phyloP scores from a whole-genome alignment of 306 rosid genomes.

The Ziziphus jujuba region DNA sequence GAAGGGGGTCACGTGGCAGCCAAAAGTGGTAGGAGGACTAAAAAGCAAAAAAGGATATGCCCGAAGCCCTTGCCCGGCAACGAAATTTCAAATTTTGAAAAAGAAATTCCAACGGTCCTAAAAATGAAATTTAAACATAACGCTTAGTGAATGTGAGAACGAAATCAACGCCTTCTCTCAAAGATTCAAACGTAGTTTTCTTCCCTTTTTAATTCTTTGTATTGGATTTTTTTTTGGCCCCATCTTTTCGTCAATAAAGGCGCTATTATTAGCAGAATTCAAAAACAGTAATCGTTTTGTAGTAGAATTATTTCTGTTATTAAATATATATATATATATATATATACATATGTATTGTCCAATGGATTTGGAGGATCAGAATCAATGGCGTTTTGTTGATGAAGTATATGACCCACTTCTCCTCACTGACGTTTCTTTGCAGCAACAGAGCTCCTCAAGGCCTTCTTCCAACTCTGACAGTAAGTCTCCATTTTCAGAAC shows the following conservation, averaged over 20 bases:
- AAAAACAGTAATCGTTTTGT: slow-evolving; percentile 35
- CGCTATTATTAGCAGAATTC: slow-evolving; percentile 27
- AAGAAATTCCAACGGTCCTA: slow-evolving; percentile 49
- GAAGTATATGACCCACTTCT: slow-evolving; percentile 57
- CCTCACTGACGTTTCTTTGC: slow-evolving; percentile 52
- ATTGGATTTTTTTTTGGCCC: not conserved
- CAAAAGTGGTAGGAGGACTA: not conserved
- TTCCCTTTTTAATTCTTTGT: not conserved
- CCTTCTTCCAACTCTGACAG: slow-evolving; percentile 24
- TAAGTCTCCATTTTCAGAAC: slow-evolving; percentile 25
- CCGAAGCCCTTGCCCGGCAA: slow-evolving; percentile 36
- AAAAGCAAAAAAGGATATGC: not conserved
- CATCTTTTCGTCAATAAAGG: not conserved
- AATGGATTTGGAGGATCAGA: slow-evolving; percentile 40
- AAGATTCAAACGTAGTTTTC: slow-evolving; percentile 2
- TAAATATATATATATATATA: not conserved
- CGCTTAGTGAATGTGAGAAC: slow-evolving; percentile 24
- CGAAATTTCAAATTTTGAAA: slow-evolving; percentile 50
- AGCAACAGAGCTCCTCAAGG: slow-evolving; percentile 18
- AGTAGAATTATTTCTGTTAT: slow-evolving; percentile 1
- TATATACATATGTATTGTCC: no score
- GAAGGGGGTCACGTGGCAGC: slow-evolving; percentile 8
- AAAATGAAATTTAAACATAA: slow-evolving; percentile 12
- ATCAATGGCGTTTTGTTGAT: slow-evolving; percentile 31
- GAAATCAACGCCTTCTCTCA: slow-evolving; percentile 31